These are phyloP conservation scores for Chionographis japonica DNA, from an alignment of 106 monocot species.

Conservation along the genomic window DNA sequence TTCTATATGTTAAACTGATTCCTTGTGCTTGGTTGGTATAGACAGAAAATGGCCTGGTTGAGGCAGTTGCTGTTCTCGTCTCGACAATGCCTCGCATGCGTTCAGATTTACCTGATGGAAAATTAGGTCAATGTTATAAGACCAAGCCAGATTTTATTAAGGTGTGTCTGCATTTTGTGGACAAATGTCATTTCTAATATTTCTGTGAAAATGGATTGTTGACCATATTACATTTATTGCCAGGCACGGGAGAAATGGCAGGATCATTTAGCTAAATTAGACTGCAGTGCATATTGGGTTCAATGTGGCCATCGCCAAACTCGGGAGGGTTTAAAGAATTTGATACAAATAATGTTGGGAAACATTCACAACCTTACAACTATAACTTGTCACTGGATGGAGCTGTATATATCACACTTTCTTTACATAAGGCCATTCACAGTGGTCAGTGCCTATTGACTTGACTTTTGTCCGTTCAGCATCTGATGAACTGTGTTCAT, in stretches of 20 bases:
- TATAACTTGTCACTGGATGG: constrained; percentile 81
- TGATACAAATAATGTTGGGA: constrained; percentile 89
- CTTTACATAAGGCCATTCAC: constrained; percentile 76
- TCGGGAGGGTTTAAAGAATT: constrained; percentile 69
- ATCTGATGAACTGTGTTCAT: no score
- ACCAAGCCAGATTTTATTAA: constrained; percentile 88
- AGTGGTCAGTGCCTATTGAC: constrained; percentile 32
- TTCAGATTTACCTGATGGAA: constrained; percentile 49
- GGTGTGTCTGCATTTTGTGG: constrained; percentile 32
- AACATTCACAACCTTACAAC: constrained; percentile 46
- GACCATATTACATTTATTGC: constrained; percentile 7
- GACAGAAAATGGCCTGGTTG: constrained; percentile 98
- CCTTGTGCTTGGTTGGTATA: constrained; percentile 22
- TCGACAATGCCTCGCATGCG: constrained; percentile 91
- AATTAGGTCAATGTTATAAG: constrained; percentile 73
- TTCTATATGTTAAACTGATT: constrained; percentile 7
- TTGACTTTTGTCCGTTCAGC: background rate
- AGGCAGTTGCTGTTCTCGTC: constrained; percentile 81
- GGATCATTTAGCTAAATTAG: constrained; percentile 70
- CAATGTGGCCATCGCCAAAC: constrained; percentile 78
- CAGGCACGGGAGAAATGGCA: constrained; percentile 98
- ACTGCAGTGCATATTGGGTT: constrained; percentile 91
- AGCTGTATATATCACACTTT: constrained; percentile 78
- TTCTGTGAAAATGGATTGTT: constrained; percentile 1
- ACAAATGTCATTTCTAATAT: background rate